Evolutionary conservation across 441 rosid species (phyloP).

Genomic region (Erodium moschatum): DNA sequence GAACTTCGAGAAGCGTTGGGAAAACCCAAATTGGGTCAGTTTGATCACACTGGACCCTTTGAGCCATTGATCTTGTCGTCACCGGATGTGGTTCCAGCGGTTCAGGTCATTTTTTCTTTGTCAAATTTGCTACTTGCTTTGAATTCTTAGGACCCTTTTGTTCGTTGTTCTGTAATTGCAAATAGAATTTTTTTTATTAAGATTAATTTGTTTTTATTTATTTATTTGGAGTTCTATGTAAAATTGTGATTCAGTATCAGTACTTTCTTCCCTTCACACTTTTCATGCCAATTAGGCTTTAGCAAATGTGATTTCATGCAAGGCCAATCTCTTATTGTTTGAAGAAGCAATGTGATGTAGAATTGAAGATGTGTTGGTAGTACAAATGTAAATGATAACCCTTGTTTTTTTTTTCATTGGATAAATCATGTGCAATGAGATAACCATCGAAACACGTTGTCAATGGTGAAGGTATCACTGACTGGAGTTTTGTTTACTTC

Average conservation of each 20-base stretch:
- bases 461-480: no score
- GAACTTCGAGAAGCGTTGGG: slow-evolving; percentile 30
- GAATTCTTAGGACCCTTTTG: neutral
- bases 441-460: no score
- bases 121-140: neutral
- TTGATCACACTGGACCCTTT: slow-evolving; percentile 60
- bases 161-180: neutral
- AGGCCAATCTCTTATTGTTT: neutral
- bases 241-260: neutral
- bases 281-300: no score
- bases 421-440: no score
- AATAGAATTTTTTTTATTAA: neutral
- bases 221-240: no score
- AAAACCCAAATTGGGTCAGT: slow-evolving; percentile 45
- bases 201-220: neutral
- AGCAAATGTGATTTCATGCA: neutral
- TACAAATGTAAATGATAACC: no score
- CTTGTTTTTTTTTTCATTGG: no score
- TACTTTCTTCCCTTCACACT: neutral
- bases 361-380: no score
- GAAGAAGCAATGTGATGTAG: neutral
- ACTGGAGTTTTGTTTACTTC: no score
- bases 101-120: slow-evolving; percentile 37
- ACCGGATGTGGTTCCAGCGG: slow-evolving; percentile 45
- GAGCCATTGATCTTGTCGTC: slow-evolving; percentile 54